Evolutionary conservation across 2,329 filamentous ascomycete species (phyloP).

Genomic region (Zopfia rhizophila): DNA sequence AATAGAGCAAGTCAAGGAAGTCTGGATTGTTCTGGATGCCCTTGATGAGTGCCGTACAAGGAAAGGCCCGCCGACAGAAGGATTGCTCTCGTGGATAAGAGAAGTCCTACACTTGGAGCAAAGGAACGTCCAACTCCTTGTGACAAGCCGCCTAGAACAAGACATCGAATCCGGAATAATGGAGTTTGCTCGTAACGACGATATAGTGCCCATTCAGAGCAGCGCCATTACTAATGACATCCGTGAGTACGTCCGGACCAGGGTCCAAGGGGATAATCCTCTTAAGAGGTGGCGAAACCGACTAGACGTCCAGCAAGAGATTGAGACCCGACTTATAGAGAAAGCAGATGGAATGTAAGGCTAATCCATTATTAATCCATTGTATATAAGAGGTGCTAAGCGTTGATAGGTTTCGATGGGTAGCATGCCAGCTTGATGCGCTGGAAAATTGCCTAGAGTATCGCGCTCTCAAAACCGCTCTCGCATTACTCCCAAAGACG

Average conservation of each 20-base stretch:
- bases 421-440: not conserved
- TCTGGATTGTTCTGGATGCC: constrained; percentile 9
- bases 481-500: constrained; percentile 4
- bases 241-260: not conserved
- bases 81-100: constrained; percentile 2
- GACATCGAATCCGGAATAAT: not conserved
- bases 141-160: constrained; percentile 3
- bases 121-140: constrained; percentile 5
- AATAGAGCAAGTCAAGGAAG: not conserved
- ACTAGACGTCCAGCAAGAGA: not conserved
- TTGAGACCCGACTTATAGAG: too few species aligned
- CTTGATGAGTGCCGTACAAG: constrained; percentile 11
- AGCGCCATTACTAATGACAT: too few species aligned
- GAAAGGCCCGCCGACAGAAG: constrained; percentile 1
- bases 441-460: not conserved
- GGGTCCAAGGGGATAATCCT: not conserved
- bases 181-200: not conserved
- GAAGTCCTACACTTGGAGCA: not conserved
- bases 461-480: not conserved
- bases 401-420: constrained; percentile 1
- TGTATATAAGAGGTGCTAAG: not conserved
- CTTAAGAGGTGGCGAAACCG: not conserved
- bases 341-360: too few species aligned
- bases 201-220: constrained; percentile 1
- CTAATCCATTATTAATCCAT: constrained; percentile 32